Evolutionary conservation across 192 early-diverging fungal species (phyloP).

Genomic region (Ramicandelaber brevisporus): DNA sequence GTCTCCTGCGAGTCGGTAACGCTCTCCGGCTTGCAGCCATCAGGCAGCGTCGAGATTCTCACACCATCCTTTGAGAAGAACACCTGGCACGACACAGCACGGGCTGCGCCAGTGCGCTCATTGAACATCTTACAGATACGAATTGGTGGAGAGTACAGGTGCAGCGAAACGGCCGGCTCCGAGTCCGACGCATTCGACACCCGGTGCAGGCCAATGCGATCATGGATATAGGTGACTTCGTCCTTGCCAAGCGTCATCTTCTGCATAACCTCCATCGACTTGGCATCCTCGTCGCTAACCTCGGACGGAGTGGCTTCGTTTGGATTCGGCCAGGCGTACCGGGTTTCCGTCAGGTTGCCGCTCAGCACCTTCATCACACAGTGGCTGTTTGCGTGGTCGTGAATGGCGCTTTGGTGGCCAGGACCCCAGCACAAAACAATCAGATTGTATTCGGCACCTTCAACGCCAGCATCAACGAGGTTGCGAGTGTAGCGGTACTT

Average conservation of each 20-base stretch:
- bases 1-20: too few species aligned
- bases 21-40: too few species aligned
- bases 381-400: slow-evolving; percentile 72
- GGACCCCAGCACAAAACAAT: slow-evolving; percentile 71
- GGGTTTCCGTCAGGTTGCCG: slow-evolving; percentile 50
- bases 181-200: slow-evolving; percentile 33
- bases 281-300: slow-evolving; percentile 1
- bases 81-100: too few species aligned
- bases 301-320: slow-evolving; percentile 4
- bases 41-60: too few species aligned
- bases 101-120: slow-evolving; percentile 50
- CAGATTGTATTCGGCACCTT: slow-evolving; percentile 82
- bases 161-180: slow-evolving; percentile 49
- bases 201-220: slow-evolving; percentile 71
- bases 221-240: slow-evolving; percentile 69
- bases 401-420: slow-evolving; percentile 52
- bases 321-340: slow-evolving; percentile 44
- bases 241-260: slow-evolving; percentile 23
- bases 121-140: slow-evolving; percentile 63
- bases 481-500: slow-evolving; percentile 59
- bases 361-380: slow-evolving; percentile 81
- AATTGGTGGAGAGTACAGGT: slow-evolving; percentile 76
- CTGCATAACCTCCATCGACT: slow-evolving; percentile 9
- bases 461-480: slow-evolving; percentile 66
- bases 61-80: too few species aligned